Base-by-base conservation (phyloP, 768 basidiomycete species). In the Leccinum subgranulosum region DNA sequence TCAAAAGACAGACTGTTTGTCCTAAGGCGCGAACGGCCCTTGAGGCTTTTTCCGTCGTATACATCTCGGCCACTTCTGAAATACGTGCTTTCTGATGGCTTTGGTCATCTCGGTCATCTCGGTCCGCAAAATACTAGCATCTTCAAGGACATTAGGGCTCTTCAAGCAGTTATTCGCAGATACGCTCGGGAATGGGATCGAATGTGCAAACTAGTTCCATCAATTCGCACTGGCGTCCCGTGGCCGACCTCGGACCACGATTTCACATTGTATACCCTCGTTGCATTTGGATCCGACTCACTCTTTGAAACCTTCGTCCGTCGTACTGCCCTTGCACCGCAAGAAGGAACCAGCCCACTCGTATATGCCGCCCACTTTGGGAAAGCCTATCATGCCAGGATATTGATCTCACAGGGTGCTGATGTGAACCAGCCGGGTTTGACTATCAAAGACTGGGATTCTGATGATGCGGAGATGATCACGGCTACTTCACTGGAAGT, bases 51-150 rank as follows among this genome's bases (percentile, higher is more conserved):
- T 29, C 29, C 29, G 3, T 51, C n/a, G 1, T 15, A 34, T 3
- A 0, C 3, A 5, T 48, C 48, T 19, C 56, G 33, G 0, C 63
- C 56, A 1, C 53, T 64, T 36, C 25, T 52, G 14, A 28, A 19
- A 25, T 64, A 65, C 10, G 56, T 64, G 3, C 54, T 65, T 10
- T 57, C 63, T 0, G 1, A 58, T 27, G 61, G 60, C 0, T 58
- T 62, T 6, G 43, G 5, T n/a, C 61, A 62, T 21, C 61, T 62
- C 6, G 19, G 46, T 10, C 21, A 51, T 29, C 51, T 62, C 1
- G 46, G 15, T 7, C 4, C 19, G 4, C 34, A 5, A 0, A 33
- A 48, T 0, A 14, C 6, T 2, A 9, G 21, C 2, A 51, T 64
- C 6, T 8, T 65, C 4, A 6, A 10, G 2, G 63, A 61, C 1